Evolutionary conservation across 805 yeast species (phyloP), one percentile per base, ranked within the genome.

Genomic region (Torulaspora franciscae): DNA sequence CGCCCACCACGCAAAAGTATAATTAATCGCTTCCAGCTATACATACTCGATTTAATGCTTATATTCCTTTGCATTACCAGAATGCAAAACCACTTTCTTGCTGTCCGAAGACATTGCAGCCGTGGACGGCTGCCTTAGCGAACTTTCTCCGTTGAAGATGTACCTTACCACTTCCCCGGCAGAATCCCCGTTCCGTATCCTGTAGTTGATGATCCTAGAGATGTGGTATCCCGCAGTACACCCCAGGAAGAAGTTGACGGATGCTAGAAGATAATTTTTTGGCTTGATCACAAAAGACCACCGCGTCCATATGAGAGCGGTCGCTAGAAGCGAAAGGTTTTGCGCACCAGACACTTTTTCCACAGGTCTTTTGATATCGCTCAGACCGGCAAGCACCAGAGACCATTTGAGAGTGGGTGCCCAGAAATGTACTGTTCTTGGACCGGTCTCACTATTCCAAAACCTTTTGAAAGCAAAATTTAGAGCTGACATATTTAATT

Each of bases 401-500:
- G 85, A 75, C 99, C 99, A 91, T 61, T 79, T 79, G 65, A 79
- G 60, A 35, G 79, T 77, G 8, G 84, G 84, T 4, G 83, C 83
- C 99, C 99, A 91, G 69, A 91, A 91, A 64, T 91, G 99, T 45
- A 93, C 90, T n/a, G 99, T 91, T 64, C 71, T 81, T 32, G 99
- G 99, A 26, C 99, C 99, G 14, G 99, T 87, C 64, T 85, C 95
- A 13, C 96, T 82, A 57, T 81, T 78, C 63, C 87, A 64, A 62
- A 82, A 88, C 60, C 85, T 76, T 49, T 76, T 69, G 67, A 91
- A 86, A 7, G 62, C 65, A 30, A 51, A 40, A 41, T 46, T 47
- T 9, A 60, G 43, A 15, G 57, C 49, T 9, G 62, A 55, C 54
- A 51, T 51, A 7, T 42, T 37, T 41, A 15, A 19, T 33, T 32